Evolutionary conservation across 495 filamentous ascomycete genomes (phyloP).

Genomic region (Xylaria longipes): DNA sequence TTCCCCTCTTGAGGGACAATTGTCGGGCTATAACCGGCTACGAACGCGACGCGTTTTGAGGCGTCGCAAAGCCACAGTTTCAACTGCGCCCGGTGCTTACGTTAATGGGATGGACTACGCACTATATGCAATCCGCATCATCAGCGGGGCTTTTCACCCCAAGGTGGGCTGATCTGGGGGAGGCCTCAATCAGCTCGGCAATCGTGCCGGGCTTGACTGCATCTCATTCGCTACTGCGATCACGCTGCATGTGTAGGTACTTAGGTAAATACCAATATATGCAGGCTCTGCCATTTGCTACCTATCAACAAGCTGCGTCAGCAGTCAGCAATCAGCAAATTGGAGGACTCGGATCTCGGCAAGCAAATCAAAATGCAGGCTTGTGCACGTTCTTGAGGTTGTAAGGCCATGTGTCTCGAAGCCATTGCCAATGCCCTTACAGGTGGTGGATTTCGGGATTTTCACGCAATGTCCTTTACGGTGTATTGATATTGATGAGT

Average conservation of each 20-base stretch:
- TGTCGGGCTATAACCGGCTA: neutral
- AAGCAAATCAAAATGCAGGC: neutral
- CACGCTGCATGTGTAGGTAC: conserved; percentile 4
- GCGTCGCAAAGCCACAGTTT: neutral
- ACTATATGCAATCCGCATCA: conserved; percentile 1
- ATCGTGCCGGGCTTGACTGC: neutral
- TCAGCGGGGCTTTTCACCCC: conserved; percentile 8
- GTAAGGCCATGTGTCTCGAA: neutral
- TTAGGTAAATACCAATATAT: neutral
- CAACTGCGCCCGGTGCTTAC: conserved; percentile 23
- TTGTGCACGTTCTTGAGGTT: neutral
- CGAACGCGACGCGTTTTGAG: neutral
- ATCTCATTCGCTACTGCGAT: neutral
- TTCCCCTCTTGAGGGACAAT: neutral
- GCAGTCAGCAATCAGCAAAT: neutral
- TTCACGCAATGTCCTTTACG: neutral
- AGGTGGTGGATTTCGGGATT: neutral
- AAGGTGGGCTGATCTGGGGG: neutral
- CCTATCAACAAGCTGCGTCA: neutral
- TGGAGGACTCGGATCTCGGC: conserved; percentile 10
- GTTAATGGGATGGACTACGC: neutral
- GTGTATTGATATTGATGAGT: neutral
- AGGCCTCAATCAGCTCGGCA: conserved; percentile 1
- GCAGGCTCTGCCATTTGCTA: neutral
- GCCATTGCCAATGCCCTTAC: neutral